Evolutionary conservation across 768 basidiomycete species (phyloP).

Genomic region (Phylloporus arenicola): DNA sequence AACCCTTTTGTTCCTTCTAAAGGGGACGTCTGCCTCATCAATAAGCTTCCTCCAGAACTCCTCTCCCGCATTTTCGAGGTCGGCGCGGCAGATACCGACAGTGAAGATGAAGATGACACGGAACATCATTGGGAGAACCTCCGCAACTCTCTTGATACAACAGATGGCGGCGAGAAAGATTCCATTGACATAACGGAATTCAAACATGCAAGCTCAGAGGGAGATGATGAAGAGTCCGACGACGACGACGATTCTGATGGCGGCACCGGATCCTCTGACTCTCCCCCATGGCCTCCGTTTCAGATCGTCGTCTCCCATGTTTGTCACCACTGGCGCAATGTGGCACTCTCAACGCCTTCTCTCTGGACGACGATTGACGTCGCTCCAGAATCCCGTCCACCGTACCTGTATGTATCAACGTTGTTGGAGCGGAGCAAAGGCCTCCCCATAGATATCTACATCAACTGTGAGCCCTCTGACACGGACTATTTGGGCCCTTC

Average conservation of each 20-base stretch:
- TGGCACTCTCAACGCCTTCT: constrained; percentile 46
- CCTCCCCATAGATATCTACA: constrained; percentile 48
- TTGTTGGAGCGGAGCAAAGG: constrained; percentile 52
- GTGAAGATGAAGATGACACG: constrained; percentile 34
- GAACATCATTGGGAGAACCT: not conserved
- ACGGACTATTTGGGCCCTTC: constrained; percentile 4
- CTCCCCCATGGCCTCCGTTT: constrained; percentile 31
- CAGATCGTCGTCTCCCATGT: constrained; percentile 57
- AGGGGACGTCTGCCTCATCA: constrained; percentile 40
- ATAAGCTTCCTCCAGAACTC: constrained; percentile 51
- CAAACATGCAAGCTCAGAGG: not conserved
- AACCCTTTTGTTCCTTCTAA: constrained; percentile 47
- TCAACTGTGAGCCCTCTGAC: constrained; percentile 39
- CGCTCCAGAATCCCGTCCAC: constrained; percentile 26
- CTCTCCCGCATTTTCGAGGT: constrained; percentile 50
- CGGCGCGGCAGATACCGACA: constrained; percentile 38
- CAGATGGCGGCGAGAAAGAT: constrained; percentile 22
- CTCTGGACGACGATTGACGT: constrained; percentile 49
- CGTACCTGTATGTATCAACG: constrained; percentile 38
- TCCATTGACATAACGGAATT: constrained; percentile 1
- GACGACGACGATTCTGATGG: constrained; percentile 5
- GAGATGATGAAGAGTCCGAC: not conserved
- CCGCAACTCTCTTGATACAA: constrained; percentile 29
- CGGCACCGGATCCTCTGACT: constrained; percentile 2
- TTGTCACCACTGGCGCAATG: constrained; percentile 53